Conservation (phyloP, 108 stramenopile genomes). For the Pseudonitzschia delicatissima region DNA sequence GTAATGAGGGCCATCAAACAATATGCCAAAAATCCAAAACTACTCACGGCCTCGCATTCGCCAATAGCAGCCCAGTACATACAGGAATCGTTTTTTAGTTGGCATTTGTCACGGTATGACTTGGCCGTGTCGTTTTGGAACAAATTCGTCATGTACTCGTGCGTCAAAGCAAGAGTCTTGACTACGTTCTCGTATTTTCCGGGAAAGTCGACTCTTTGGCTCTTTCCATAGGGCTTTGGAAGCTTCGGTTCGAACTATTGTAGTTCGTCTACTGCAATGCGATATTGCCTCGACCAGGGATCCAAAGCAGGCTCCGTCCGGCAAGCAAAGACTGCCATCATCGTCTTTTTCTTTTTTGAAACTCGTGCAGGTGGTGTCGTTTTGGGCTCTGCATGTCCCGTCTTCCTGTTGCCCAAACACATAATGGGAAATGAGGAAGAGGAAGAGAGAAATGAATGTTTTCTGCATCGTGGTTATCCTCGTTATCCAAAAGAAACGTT, state of each 20-base stretch:
- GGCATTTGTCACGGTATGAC: constrained; percentile 39
- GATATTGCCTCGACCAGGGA: not conserved
- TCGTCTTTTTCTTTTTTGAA: not conserved
- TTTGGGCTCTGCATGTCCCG: not conserved
- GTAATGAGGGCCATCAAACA: not conserved
- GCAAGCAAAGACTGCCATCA: not conserved
- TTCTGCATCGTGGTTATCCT: too few relatives aligned
- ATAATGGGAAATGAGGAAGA: too few relatives aligned
- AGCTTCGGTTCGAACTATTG: not conserved
- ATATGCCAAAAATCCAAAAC: not conserved
- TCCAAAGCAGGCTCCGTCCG: constrained; percentile 1
- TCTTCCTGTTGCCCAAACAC: too few relatives aligned
- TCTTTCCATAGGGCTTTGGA: not conserved
- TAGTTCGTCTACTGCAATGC: not conserved
- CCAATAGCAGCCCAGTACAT: constrained; percentile 28
- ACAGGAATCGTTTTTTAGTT: constrained; percentile 55
- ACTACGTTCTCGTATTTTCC: not conserved
- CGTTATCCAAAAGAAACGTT: not conserved
- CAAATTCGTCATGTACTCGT: constrained; percentile 47
- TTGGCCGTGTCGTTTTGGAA: constrained; percentile 22
- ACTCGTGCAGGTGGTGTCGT: not conserved
- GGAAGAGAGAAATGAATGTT: too few relatives aligned
- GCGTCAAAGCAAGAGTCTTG: constrained; percentile 19
- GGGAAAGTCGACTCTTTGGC: not conserved
- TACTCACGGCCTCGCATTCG: constrained; percentile 11